Evolutionary conservation across 257 asterid genomes (phyloP).

Genomic region (Hygrophila difformis): DNA sequence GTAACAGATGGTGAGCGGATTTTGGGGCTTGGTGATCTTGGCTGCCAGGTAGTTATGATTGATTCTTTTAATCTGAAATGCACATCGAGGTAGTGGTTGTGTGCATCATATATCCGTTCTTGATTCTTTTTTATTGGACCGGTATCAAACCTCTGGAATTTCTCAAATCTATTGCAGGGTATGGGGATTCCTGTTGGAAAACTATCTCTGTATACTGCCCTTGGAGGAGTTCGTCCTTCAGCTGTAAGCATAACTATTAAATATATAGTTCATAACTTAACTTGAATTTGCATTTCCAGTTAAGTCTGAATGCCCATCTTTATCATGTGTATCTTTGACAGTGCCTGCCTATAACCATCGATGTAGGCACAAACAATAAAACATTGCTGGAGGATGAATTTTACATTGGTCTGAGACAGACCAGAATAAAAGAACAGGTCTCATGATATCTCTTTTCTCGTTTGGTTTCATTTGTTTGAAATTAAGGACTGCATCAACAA

Average conservation of each 20-base stretch:
- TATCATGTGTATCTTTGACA: slow-evolving; percentile 18
- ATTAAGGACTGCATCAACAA: slow-evolving; percentile 1
- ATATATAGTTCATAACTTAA: too few relatives aligned
- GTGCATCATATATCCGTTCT: background rate
- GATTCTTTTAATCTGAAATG: slow-evolving; percentile 2
- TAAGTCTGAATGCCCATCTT: background rate
- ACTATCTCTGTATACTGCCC: slow-evolving; percentile 87
- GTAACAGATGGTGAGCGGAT: slow-evolving; percentile 97
- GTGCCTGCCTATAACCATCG: slow-evolving; percentile 88
- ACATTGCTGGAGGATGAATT: slow-evolving; percentile 71
- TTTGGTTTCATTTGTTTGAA: slow-evolving; percentile 1
- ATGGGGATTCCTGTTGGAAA: slow-evolving; percentile 98
- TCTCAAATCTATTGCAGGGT: slow-evolving; percentile 44
- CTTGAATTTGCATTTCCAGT: too few relatives aligned
- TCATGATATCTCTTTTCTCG: slow-evolving; percentile 5
- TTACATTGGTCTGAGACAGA: slow-evolving; percentile 79
- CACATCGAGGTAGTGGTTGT: background rate
- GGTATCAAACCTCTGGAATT: too few relatives aligned
- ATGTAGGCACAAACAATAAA: slow-evolving; percentile 86
- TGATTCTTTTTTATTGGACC: too few relatives aligned
- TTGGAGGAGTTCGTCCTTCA: slow-evolving; percentile 96
- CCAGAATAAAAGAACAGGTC: slow-evolving; percentile 80
- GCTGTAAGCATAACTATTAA: slow-evolving; percentile 43
- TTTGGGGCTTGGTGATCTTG: slow-evolving; percentile 95
- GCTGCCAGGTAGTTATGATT: slow-evolving; percentile 64